Evolutionary conservation across 108 stramenopile genomes (phyloP).

Genomic region (Skeletonema menzelii): DNA sequence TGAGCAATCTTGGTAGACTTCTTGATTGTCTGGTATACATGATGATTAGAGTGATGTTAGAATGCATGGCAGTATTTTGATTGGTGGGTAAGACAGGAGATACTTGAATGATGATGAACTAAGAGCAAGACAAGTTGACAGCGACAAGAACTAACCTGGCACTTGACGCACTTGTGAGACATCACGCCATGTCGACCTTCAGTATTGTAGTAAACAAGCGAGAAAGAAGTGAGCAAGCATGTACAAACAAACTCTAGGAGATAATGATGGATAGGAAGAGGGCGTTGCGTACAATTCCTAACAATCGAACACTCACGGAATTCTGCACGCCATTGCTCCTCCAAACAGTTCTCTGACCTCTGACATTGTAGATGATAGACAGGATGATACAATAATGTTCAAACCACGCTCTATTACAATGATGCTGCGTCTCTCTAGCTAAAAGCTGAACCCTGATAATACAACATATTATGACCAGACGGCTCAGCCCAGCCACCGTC

Average conservation of each 20-base stretch:
- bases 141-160: constrained; percentile 41
- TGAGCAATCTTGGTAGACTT: constrained; percentile 64
- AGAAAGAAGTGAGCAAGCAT: neutral
- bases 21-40: constrained; percentile 59
- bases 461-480: too few relatives aligned
- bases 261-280: too few relatives aligned
- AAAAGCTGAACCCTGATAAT: too few relatives aligned
- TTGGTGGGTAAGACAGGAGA: neutral
- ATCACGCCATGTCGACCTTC: constrained; percentile 49
- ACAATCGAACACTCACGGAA: neutral
- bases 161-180: constrained; percentile 73
- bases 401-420: too few relatives aligned
- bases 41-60: neutral
- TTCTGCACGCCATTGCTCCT: neutral
- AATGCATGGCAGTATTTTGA: neutral
- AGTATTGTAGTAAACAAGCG: neutral
- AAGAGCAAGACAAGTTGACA: neutral
- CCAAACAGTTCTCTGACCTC: neutral
- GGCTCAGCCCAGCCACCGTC: too few relatives aligned
- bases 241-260: too few relatives aligned
- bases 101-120: neutral
- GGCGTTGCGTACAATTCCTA: too few relatives aligned
- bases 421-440: too few relatives aligned
- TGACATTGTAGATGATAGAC: neutral
- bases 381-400: too few relatives aligned